Conservation (phyloP, 306 rosid genomes). For the Sechiopsis laciniata region DNA sequence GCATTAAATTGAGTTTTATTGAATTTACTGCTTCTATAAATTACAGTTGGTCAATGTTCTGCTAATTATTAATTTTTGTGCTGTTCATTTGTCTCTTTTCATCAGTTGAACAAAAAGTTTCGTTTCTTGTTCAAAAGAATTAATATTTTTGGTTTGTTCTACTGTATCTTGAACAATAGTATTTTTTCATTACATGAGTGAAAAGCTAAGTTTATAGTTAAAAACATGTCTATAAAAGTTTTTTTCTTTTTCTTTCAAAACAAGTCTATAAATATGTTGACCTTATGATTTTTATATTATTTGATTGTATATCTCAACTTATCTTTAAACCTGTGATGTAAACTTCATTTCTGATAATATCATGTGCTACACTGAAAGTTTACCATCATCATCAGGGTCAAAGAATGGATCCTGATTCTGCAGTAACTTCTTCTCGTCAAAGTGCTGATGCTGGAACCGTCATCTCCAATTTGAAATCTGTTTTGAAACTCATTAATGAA, state of each 20-base stretch:
- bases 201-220: too few species aligned
- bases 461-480: slow-evolving; percentile 75
- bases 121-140: not conserved
- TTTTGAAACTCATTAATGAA: slow-evolving; percentile 78
- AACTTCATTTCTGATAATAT: not conserved
- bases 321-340: not conserved
- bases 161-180: too few species aligned
- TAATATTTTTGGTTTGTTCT: not conserved
- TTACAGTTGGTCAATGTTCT: not conserved
- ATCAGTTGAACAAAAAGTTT: not conserved
- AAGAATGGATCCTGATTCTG: slow-evolving; percentile 80
- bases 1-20: not conserved
- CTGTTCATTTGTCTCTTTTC: not conserved
- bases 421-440: slow-evolving; percentile 84
- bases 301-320: not conserved
- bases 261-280: not conserved
- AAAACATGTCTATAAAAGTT: too few species aligned
- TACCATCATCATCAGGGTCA: slow-evolving; percentile 45
- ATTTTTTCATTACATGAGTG: too few species aligned
- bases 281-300: not conserved
- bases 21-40: not conserved
- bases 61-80: not conserved
- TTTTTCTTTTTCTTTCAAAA: too few species aligned
- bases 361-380: slow-evolving; percentile 13
- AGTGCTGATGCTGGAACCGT: slow-evolving; percentile 75